Percentiles rank a stretch among this genome's conserved stretches.
These are phyloP conservation scores for Aspergillus fumigatus DNA, from an alignment of 2,329 filamentous ascomycete genomes.

Conservation along the genomic window DNA sequence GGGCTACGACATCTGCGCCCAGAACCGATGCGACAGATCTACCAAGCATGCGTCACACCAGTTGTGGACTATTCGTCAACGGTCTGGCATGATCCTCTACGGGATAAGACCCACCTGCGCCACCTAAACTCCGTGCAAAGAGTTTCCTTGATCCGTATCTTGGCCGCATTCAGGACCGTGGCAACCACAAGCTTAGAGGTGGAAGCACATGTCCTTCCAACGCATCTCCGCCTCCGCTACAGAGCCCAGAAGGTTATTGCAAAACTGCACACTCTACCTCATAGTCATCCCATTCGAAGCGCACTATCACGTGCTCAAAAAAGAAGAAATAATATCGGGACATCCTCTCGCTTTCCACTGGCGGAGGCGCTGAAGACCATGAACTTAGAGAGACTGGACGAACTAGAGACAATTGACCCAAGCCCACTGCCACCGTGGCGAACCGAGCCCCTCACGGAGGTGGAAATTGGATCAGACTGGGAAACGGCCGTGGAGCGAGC, in stretches of 20 bases:
- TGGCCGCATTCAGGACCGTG: constrained; percentile 17
- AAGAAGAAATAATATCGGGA: too few relatives aligned
- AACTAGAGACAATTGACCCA: too few relatives aligned
- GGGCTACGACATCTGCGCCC: constrained; percentile 18
- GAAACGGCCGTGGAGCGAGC: constrained; percentile 6
- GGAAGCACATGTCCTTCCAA: constrained; percentile 13
- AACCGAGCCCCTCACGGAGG: neutral
- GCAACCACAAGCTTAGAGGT: constrained; percentile 15
- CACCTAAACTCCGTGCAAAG: constrained; percentile 13
- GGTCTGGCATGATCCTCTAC: constrained; percentile 18
- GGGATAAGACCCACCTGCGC: constrained; percentile 16
- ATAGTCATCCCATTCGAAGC: too few relatives aligned
- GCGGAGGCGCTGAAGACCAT: too few relatives aligned
- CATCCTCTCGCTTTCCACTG: too few relatives aligned
- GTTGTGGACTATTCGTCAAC: constrained; percentile 20
- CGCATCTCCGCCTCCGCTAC: neutral
- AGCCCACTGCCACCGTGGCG: too few relatives aligned
- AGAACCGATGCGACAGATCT: constrained; percentile 19
- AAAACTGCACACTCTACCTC: too few relatives aligned
- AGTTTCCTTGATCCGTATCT: constrained; percentile 14
- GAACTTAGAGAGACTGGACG: too few relatives aligned
- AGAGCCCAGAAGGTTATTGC: rapidly evolving
- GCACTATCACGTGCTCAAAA: too few relatives aligned
- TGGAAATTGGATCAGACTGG: neutral
- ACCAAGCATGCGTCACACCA: constrained; percentile 19